phyloP scores from a whole-genome alignment of 1,139 yeast species.

The Yamadazyma dushanensis region DNA sequence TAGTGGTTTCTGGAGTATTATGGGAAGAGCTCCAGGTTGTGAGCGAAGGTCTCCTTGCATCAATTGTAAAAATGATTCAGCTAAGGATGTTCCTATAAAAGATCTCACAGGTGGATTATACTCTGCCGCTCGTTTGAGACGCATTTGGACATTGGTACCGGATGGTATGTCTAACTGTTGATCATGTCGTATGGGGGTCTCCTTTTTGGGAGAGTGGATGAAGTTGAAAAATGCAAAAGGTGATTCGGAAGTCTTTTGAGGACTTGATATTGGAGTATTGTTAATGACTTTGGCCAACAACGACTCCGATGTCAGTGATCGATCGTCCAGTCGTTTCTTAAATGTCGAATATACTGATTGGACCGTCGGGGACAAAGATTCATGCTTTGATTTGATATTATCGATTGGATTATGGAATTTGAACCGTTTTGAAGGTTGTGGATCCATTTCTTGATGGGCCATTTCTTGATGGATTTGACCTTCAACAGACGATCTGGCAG shows the following conservation, averaged over 20 bases:
- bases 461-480: too few species aligned
- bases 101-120: too few species aligned
- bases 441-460: too few species aligned
- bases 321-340: neutral
- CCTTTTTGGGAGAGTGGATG: constrained; percentile 11
- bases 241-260: constrained; percentile 3
- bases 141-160: neutral
- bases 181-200: neutral
- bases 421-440: too few species aligned
- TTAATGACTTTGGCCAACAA: constrained; percentile 23
- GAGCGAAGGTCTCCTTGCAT: constrained; percentile 16
- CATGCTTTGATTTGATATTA: constrained; percentile 24
- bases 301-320: constrained; percentile 12
- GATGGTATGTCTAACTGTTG: too few species aligned
- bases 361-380: constrained; percentile 27
- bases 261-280: constrained; percentile 3
- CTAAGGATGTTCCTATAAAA: constrained; percentile 11
- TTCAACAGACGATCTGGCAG: neutral
- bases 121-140: neutral
- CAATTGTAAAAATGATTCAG: constrained; percentile 15
- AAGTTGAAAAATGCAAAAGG: constrained; percentile 15
- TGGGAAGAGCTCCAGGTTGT: constrained; percentile 4
- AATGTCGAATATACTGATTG: constrained; percentile 24
- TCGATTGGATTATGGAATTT: constrained; percentile 44
- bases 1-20: constrained; percentile 6